A percentile compares a stretch with the other conserved stretches of the same genome.
Conservation (phyloP, 176 grass and related monocot genomes). For the Avena insularis region DNA sequence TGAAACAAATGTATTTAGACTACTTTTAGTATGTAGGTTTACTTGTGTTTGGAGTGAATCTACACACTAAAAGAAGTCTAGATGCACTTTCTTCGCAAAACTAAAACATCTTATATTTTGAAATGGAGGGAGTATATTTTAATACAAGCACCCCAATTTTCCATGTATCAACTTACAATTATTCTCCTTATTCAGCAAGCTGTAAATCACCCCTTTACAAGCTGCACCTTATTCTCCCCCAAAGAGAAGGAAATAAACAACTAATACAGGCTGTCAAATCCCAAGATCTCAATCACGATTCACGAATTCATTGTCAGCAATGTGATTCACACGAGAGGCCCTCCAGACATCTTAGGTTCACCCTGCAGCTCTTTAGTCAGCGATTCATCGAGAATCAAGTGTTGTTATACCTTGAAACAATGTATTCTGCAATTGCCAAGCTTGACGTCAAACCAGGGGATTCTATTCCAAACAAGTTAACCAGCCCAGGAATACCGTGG, state of each 20-base stretch:
- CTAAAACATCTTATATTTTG: no score
- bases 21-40: no score
- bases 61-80: no score
- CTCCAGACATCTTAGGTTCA: neutral
- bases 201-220: neutral
- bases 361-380: neutral
- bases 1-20: no score
- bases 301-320: neutral
- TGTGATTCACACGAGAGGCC: neutral
- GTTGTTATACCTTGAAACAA: conserved; percentile 52
- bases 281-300: neutral
- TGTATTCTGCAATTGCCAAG: conserved; percentile 77
- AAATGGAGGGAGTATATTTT: no score
- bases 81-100: no score
- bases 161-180: neutral
- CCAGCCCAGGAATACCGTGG: conserved; percentile 76
- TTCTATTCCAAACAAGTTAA: conserved; percentile 95
- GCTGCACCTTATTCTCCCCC: neutral
- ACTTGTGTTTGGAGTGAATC: no score
- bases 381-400: neutral
- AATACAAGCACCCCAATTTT: neutral
- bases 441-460: conserved; percentile 91
- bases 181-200: no score
- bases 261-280: neutral
- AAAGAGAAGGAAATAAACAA: neutral